Evolutionary conservation across 176 grass and related monocot genomes (phyloP).

Genomic region (Carex cristatella): DNA sequence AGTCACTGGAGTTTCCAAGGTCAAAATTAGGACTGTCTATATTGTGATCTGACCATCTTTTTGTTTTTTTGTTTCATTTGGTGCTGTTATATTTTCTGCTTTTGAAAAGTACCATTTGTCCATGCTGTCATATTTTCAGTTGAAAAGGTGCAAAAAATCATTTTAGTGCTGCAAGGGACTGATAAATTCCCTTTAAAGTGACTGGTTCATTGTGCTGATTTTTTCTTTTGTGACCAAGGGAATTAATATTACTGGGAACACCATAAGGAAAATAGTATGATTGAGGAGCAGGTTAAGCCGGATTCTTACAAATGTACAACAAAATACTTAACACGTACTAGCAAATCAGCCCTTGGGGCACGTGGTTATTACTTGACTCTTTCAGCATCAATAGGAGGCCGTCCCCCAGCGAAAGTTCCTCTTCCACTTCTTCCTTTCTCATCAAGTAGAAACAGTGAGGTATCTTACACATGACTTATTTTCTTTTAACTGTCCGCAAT

Average conservation of each 20-base stretch:
- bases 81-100: background rate
- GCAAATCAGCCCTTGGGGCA: background rate
- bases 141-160: background rate
- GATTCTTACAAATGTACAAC: background rate
- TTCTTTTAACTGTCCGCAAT: background rate
- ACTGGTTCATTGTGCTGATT: background rate
- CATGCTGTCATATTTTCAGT: background rate
- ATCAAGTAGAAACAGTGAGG: slow-evolving; percentile 28
- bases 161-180: background rate
- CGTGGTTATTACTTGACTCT: background rate
- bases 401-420: slow-evolving; percentile 39
- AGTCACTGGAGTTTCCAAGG: background rate
- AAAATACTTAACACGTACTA: background rate
- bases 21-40: background rate
- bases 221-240: background rate
- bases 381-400: slow-evolving; percentile 32
- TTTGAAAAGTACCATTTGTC: background rate
- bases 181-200: background rate
- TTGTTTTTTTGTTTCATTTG: background rate
- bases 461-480: background rate
- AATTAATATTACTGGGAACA: background rate
- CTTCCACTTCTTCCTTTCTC: slow-evolving; percentile 14
- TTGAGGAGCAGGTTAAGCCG: background rate
- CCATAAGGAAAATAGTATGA: background rate
- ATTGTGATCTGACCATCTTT: background rate